Evolutionary conservation across 768 basidiomycete species (phyloP), one percentile per base, ranked within the genome.

Genomic region (Boletus rufocinnamomeus): DNA sequence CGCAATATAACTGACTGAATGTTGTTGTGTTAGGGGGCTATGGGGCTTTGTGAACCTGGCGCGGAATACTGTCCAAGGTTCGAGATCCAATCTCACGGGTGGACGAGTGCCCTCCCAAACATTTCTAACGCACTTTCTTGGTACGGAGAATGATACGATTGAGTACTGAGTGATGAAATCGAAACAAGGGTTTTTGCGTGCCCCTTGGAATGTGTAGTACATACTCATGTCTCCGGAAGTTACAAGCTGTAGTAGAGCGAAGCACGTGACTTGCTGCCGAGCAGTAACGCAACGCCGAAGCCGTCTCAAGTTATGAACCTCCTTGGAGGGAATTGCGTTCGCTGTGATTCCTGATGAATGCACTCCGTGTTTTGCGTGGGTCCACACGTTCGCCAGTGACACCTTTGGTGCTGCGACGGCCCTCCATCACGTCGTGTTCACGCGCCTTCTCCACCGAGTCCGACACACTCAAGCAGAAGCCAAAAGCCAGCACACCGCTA

Each of bases 401-500:
- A 17, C 25, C 41, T 6, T 32, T 30, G 6, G 21, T 50, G 4
- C 52, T 52, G 41, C 61, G 58, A 45, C 54, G 41, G 1, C 19
- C 47, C 0, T 25, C 19, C 38, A 16, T 50, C 13, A 9, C n/a
- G 21, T 45, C 58, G 17, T 57, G 9, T 51, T 44, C 38, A 6
- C 70, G 63, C 48, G 27, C 49, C 8, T 56, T 64, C 38, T 68
- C 70, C 4, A 57, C 56, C 16, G 64, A 66, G n/a, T 27, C 50
- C 19, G 70, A 72, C 50, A 47, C 53, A 0, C 61, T 61, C 55
- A 86, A 87, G 64, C 77, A 83, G 40, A 93, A 91, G 69, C 90
- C 91, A n/a, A 93, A 92, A 69, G 85, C 86, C 19, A 82, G 85
- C 6, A 93, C 92, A 5, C 83, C 91, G 2, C 81, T 93, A 5